Percentiles rank a stretch among this genome's conserved stretches.
Conservation (phyloP, 257 asterid species). For the Salvia hispanica region DNA sequence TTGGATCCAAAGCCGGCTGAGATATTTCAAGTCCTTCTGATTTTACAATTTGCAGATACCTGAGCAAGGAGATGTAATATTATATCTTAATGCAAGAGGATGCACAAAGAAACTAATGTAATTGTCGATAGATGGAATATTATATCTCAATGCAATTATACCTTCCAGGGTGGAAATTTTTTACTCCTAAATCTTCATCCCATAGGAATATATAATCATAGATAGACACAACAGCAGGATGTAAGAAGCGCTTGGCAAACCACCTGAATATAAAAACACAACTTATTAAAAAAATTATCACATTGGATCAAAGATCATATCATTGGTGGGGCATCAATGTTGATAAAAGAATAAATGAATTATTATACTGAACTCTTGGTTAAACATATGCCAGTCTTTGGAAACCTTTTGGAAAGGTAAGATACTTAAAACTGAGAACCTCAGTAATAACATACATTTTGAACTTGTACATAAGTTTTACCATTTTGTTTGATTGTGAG, state of each 20-base stretch:
- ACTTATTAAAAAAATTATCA: not conserved
- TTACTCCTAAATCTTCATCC: conserved; percentile 98
- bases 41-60: conserved; percentile 80
- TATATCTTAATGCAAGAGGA: not conserved
- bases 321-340: not conserved
- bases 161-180: conserved; percentile 90
- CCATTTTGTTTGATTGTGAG: conserved; percentile 96
- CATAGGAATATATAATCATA: conserved; percentile 95
- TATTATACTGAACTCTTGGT: not conserved
- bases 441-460: not conserved
- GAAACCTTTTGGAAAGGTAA: conserved; percentile 16
- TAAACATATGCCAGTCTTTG: not conserved
- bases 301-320: not conserved
- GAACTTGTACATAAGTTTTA: conserved; percentile 31
- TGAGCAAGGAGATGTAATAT: conserved; percentile 29
- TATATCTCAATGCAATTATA: conserved; percentile 28
- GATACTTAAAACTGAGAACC: not conserved
- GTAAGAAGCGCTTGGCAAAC: conserved; percentile 95
- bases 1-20: conserved; percentile 99
- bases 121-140: not conserved
- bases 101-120: not conserved
- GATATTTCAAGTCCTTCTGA: conserved; percentile 90
- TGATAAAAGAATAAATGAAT: conserved; percentile 1
- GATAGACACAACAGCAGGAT: conserved; percentile 77
- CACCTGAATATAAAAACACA: conserved; percentile 60